Base-by-base conservation (phyloP, 148 eudicot species). In the Euryodendron excelsum region DNA sequence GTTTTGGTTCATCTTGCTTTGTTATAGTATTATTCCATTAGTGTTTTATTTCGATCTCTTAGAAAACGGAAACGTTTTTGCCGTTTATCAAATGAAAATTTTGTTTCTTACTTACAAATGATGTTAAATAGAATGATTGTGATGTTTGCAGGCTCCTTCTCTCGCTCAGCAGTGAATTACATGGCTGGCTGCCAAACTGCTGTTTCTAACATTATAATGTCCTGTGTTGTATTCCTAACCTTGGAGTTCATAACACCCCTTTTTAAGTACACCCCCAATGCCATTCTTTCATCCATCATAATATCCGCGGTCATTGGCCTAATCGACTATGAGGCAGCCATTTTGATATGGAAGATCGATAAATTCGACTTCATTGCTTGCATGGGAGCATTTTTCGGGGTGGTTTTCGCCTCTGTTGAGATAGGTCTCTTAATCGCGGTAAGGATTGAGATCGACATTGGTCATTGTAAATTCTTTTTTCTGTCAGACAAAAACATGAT, bases 101-200 rank as follows among this genome's bases (percentile, higher is more conserved):
- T n/a, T n/a, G n/a, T n/a, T n/a, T n/a, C n/a, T n/a, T n/a, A n/a
- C n/a, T n/a, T n/a, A n/a, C n/a, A n/a, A n/a, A n/a, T n/a, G n/a
- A n/a, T n/a, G n/a, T n/a, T n/a, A n/a, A n/a, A n/a, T 67, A 23
- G 17, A 27, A 18, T 72, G 47, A 52, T 27, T 53, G n/a, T 21
- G n/a, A 48, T 47, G 30, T 64, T 58, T 79, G 81, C 93, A 94
- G 98, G 98, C 56, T 94, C 98, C 31, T 94, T 94, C 83, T 94
- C 98, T 45, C 89, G 98, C 14, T 92, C 98, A 50, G 98, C 98
- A 17, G 98, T 94, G 31, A 94, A 94, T 72, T 92, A 77, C 87
- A 92, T 91, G 94, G 91, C 98, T 36, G 98, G 98, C 45, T 94
- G 98, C 84, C 86, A 87, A 80, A 90, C 98, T 17, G 93, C 92